A percentile compares a stretch with the other conserved stretches of the same genome.
Conservation (phyloP, 2,329 filamentous ascomycete species). For the Alternaria sp. region DNA sequence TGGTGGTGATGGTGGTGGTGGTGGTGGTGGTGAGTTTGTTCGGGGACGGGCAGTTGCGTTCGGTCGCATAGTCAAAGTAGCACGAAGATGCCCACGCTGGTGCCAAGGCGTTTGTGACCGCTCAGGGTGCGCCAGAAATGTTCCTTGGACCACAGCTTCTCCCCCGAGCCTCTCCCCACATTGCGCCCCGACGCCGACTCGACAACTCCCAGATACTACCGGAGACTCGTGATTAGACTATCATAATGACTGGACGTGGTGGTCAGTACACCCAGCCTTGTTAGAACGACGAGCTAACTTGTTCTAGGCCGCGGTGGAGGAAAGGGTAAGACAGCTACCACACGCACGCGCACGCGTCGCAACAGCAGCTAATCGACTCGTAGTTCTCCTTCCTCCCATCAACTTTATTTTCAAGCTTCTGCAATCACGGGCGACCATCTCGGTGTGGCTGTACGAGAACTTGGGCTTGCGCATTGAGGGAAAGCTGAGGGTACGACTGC, state of each 20-base stretch:
- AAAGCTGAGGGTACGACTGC: constrained; percentile 80
- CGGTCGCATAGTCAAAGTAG: constrained; percentile 37
- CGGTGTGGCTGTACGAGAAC: constrained; percentile 98
- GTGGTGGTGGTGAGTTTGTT: constrained; percentile 32
- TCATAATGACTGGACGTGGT: constrained; percentile 46
- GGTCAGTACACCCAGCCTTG: constrained; percentile 31
- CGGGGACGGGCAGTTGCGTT: constrained; percentile 32
- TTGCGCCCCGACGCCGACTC: constrained; percentile 17
- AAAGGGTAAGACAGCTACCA: constrained; percentile 44
- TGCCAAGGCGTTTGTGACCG: constrained; percentile 41
- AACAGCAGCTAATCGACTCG: constrained; percentile 20
- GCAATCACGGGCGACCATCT: constrained; percentile 81
- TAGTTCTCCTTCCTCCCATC: constrained; percentile 76
- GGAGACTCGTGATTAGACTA: constrained; percentile 12
- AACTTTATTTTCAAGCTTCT: constrained; percentile 96
- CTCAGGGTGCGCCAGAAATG: constrained; percentile 35
- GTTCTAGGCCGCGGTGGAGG: constrained; percentile 64
- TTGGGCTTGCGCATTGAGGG: constrained; percentile 92
- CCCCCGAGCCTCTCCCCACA: constrained; percentile 27
- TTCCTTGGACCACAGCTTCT: constrained; percentile 34
- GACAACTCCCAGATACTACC: constrained; percentile 9
- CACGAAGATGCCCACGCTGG: constrained; percentile 29
- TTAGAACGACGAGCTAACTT: constrained; percentile 32
- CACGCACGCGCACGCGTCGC: constrained; percentile 15
- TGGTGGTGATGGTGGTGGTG: constrained; percentile 20